Percentiles rank a stretch among this genome's conserved stretches.
Evolutionary conservation across 1,284 basidiomycete species (phyloP).

Genomic region (Puccinia polysora): DNA sequence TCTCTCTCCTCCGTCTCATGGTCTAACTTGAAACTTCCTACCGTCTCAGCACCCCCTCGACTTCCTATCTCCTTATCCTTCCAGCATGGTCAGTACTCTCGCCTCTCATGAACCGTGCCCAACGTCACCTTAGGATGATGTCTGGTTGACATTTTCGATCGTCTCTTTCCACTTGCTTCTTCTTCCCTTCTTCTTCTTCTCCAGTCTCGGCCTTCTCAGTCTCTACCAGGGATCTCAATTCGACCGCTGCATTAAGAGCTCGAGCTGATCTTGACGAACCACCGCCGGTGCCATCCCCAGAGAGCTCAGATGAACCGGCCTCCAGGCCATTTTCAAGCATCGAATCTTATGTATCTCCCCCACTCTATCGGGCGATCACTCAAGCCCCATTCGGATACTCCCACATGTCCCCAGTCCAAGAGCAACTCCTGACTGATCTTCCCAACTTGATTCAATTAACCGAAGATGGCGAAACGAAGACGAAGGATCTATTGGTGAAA

Average conservation of each 20-base stretch:
- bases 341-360: constrained; percentile 23
- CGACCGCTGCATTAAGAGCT: constrained; percentile 17
- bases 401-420: constrained; percentile 79
- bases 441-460: constrained; percentile 59
- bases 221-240: constrained; percentile 22
- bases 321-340: constrained; percentile 29
- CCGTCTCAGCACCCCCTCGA: not conserved
- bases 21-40: not conserved
- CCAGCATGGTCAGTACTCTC: constrained; percentile 7
- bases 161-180: not conserved
- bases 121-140: too few relatives aligned
- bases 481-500: constrained; percentile 53
- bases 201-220: too few relatives aligned
- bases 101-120: too few relatives aligned
- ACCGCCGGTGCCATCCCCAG: not conserved
- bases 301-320: constrained; percentile 4
- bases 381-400: constrained; percentile 66
- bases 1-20: constrained; percentile 4
- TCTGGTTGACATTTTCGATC: not conserved
- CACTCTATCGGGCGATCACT: constrained; percentile 51
- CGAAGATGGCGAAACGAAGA: constrained; percentile 47
- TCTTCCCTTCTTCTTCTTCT: too few relatives aligned
- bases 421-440: constrained; percentile 64
- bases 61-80: not conserved
- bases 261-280: constrained; percentile 3